Evolutionary conservation across 768 basidiomycete species (phyloP).

Genomic region (Amyloporia xantha): DNA sequence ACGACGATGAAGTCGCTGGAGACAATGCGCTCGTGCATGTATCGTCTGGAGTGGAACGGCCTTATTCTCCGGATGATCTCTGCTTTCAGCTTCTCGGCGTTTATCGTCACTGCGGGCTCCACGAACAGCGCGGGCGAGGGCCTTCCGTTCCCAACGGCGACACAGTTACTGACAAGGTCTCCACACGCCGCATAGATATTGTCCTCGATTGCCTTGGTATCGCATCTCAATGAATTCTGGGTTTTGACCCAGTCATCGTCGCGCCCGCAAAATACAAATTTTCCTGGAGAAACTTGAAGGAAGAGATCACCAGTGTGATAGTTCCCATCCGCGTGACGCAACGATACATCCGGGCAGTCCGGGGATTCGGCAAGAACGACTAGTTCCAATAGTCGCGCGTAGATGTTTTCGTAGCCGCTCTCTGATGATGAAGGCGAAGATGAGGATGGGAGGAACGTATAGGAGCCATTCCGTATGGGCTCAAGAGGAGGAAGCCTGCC

Average conservation of each 20-base stretch:
- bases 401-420: constrained; percentile 40
- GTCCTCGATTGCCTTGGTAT: constrained; percentile 80
- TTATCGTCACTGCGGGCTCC: constrained; percentile 45
- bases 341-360: constrained; percentile 59
- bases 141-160: constrained; percentile 70
- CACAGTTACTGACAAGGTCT: constrained; percentile 60
- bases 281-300: constrained; percentile 50
- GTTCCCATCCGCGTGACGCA: constrained; percentile 57
- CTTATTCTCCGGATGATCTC: constrained; percentile 72
- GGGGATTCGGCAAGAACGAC: constrained; percentile 60
- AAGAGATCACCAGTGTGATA: constrained; percentile 82
- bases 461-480: constrained; percentile 53
- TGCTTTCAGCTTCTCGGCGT: constrained; percentile 59
- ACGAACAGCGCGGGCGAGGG: constrained; percentile 75
- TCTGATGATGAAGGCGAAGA: constrained; percentile 28
- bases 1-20: constrained; percentile 61
- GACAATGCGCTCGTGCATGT: constrained; percentile 73
- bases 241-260: constrained; percentile 86
- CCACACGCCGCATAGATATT: constrained; percentile 60
- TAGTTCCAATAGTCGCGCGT: constrained; percentile 53
- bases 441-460: constrained; percentile 56
- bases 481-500: constrained; percentile 41
- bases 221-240: constrained; percentile 71
- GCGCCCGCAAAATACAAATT: constrained; percentile 62
- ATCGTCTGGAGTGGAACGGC: constrained; percentile 67